Conservation (phyloP, 768 basidiomycete species). For the Leucosporidium creatinivorum region DNA sequence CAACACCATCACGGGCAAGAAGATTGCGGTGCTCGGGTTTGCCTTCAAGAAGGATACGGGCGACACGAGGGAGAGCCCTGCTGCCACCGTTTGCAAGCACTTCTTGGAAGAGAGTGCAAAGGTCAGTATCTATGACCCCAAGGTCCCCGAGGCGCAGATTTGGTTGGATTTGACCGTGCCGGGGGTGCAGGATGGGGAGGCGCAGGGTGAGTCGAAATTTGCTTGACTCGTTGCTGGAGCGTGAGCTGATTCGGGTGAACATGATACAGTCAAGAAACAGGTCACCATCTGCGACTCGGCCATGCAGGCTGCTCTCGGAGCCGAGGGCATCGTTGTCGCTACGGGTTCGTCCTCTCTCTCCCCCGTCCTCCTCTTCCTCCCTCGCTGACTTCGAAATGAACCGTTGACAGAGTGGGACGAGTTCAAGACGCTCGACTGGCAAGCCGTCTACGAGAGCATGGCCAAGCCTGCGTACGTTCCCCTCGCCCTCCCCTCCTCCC, state of each 20-base stretch:
- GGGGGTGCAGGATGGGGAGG: slow-evolving; percentile 48
- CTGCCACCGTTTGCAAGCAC: slow-evolving; percentile 88
- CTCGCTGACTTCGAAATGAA: not conserved
- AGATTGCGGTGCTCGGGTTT: slow-evolving; percentile 92
- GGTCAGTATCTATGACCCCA: slow-evolving; percentile 85
- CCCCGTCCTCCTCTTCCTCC: not conserved
- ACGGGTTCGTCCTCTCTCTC: slow-evolving; percentile 50
- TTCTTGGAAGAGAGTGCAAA: slow-evolving; percentile 83
- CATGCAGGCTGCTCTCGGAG: slow-evolving; percentile 75
- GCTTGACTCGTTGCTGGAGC: no score
- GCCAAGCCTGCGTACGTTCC: slow-evolving; percentile 83
- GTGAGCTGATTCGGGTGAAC: no score
- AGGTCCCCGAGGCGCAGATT: slow-evolving; percentile 74
- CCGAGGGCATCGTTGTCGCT: slow-evolving; percentile 89
- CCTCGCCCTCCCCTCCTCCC: not conserved
- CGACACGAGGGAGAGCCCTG: slow-evolving; percentile 94
- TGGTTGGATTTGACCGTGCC: slow-evolving; percentile 55
- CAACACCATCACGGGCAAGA: slow-evolving; percentile 96
- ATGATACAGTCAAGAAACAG: slow-evolving; percentile 74
- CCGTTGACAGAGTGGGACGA: slow-evolving; percentile 62
- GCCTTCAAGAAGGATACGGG: slow-evolving; percentile 99
- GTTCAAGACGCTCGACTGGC: slow-evolving; percentile 89
- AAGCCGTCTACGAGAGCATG: slow-evolving; percentile 73
- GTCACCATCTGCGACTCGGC: slow-evolving; percentile 71
- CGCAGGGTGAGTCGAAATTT: slow-evolving; percentile 57